Base-by-base conservation (phyloP, 352 stramenopile species). In the Blastocystis sp. region DNA sequence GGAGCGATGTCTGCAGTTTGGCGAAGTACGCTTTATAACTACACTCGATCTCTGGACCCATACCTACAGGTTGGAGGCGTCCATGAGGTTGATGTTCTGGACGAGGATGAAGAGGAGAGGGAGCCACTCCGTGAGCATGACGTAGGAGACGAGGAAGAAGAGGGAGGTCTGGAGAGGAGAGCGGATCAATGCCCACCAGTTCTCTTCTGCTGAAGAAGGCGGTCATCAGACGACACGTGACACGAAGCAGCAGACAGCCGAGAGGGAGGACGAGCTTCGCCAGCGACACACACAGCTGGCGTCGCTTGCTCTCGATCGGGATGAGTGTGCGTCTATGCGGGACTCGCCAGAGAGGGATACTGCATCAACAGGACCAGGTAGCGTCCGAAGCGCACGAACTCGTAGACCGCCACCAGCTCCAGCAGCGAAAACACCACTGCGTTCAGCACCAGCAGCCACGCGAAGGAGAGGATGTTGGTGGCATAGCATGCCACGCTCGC, bases 11-110 rank as follows among this genome's bases (percentile, higher is more conserved):
- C 30, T 69, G 73, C 20, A 85, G 50, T 34, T 68, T 20, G 0
- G 20, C 30, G 50, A 85, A 85, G 53, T 66, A 85, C 24, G 24
- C 20, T 50, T 85, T 62, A 43, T 69, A 68, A 0, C 73, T 85
- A 85, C 50, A 3, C 50, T 26, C 53, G 20, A 66, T 4, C 3
- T n/a, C 0, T 53, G 3, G 4, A 24, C 13, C n/a, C 37, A 65
- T 1, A 43, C 45, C 26, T 24, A 85, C 73, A 39, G 11, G 18
- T 85, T 26, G 16, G 73, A 53, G 13, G 50, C 68, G 5, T 65
- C 30, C 13, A 85, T 45, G 1, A 62, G 20, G 5, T 8, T 20
- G 3, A 47, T 26, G n/a, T 18, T 59, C 11, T 85, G 18, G 8
- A 85, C 26, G 11, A 85, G 24, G 43, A 39, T 41, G 11, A 50